Conservation (phyloP, 768 basidiomycete genomes). For the Tylopilus intermedius region DNA sequence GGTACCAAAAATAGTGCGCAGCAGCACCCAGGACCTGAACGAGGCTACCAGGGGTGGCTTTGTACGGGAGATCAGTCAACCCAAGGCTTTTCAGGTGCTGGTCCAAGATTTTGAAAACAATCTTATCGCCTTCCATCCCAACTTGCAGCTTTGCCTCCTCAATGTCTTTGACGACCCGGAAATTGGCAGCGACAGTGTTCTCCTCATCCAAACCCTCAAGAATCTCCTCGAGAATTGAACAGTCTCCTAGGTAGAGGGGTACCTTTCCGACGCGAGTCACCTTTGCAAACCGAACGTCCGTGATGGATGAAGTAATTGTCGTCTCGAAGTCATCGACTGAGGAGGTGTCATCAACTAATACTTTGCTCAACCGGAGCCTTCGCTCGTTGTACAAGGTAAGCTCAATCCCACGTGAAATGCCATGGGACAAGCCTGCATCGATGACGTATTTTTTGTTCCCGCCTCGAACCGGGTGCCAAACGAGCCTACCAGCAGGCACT, state of each 20-base stretch:
- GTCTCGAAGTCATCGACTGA: constrained; percentile 15
- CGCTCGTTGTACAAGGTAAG: constrained; percentile 18
- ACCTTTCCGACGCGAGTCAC: background rate
- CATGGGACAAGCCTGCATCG: constrained; percentile 25
- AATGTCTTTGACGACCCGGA: background rate
- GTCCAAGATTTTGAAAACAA: constrained; percentile 3
- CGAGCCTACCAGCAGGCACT: constrained; percentile 7
- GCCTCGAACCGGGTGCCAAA: constrained; percentile 1
- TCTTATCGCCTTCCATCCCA: background rate
- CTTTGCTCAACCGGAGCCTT: background rate
- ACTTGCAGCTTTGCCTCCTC: constrained; percentile 2
- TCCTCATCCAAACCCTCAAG: background rate
- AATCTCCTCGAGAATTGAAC: background rate
- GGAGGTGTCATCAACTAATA: constrained; percentile 8
- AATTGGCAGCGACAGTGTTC: background rate
- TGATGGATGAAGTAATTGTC: background rate
- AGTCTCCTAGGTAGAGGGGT: background rate
- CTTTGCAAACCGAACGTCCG: constrained; percentile 1
- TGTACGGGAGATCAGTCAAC: background rate
- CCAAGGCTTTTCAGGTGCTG: background rate
- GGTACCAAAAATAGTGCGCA: constrained; percentile 17
- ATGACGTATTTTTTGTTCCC: constrained; percentile 13
- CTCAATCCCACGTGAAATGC: constrained; percentile 14
- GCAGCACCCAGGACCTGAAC: no score
- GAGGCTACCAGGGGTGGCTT: background rate